A percentile compares a stretch with the other conserved stretches of the same genome.
Conservation (phyloP, 2,329 filamentous ascomycete species). For the Fusarium tjaetaba region DNA sequence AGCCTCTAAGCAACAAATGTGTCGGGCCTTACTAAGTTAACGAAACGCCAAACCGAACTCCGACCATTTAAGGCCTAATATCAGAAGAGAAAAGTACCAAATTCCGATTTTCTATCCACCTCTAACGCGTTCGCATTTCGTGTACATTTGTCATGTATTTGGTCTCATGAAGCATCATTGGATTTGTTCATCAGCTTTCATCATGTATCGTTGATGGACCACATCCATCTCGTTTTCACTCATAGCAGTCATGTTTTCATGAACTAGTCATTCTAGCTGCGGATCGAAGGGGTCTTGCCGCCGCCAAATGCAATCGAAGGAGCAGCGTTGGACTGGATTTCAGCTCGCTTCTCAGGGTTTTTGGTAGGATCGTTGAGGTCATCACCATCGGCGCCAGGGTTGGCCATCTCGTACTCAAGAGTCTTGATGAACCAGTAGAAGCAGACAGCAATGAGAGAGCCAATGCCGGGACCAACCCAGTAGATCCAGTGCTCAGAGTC, state of each 20-base stretch:
- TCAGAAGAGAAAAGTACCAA: neutral
- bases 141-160: neutral
- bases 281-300: slow-evolving; percentile 38
- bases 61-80: neutral
- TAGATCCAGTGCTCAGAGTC: slow-evolving; percentile 60
- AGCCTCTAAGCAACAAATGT: neutral
- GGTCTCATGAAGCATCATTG: neutral
- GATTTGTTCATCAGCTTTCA: neutral
- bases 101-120: neutral
- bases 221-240: neutral
- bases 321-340: slow-evolving; percentile 33
- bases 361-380: slow-evolving; percentile 55
- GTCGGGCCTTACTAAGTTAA: neutral
- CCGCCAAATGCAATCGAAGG: slow-evolving; percentile 29
- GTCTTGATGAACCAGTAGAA: slow-evolving; percentile 55
- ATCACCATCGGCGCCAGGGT: slow-evolving; percentile 58
- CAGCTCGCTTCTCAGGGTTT: slow-evolving; percentile 54
- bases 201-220: slow-evolving; percentile 11
- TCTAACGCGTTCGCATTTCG: neutral
- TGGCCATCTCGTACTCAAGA: slow-evolving; percentile 57
- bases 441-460: slow-evolving; percentile 48
- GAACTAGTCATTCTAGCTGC: slow-evolving; percentile 18
- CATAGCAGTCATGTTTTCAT: slow-evolving; percentile 10
- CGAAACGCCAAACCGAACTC: neutral
- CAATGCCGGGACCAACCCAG: slow-evolving; percentile 50